phyloP scores from a whole-genome alignment of 2,329 filamentous ascomycete genomes.

The Aphanoascus verrucosus region DNA sequence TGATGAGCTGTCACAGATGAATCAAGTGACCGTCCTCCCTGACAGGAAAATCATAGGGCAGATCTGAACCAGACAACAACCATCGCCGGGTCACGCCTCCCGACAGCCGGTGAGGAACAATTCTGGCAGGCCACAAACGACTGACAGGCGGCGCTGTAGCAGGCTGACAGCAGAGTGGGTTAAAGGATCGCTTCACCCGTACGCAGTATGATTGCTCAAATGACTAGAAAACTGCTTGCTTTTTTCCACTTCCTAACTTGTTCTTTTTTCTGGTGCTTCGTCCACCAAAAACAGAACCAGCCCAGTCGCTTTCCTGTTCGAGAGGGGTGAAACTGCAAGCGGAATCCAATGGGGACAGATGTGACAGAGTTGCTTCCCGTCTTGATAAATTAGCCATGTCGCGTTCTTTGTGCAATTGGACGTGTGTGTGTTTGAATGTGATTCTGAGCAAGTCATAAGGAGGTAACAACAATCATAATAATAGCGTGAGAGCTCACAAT shows the following conservation, averaged over 20 bases:
- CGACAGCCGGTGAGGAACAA: conserved; percentile 7
- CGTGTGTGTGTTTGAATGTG: too few species aligned
- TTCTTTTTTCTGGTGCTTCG: neutral
- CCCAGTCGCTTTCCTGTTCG: neutral
- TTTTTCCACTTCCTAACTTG: neutral
- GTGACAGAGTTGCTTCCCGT: neutral
- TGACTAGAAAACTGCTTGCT: neutral
- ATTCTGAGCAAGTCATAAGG: too few species aligned
- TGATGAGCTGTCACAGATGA: conserved; percentile 12
- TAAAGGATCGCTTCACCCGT: neutral
- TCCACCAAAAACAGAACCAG: too few species aligned
- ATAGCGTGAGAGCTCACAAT: too few species aligned
- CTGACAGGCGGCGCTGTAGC: neutral
- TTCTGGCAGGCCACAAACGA: neutral
- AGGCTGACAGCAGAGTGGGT: neutral
- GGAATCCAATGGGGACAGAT: neutral
- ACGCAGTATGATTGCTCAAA: too few species aligned
- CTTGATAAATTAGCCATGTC: neutral
- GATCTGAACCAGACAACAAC: conserved; percentile 3
- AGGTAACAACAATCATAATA: too few species aligned
- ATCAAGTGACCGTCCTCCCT: conserved; percentile 11
- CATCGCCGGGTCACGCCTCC: conserved; percentile 8
- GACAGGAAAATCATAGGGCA: conserved; percentile 11
- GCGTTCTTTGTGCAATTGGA: neutral
- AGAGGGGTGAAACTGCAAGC: neutral